Percentiles rank a stretch among this genome's conserved stretches.
phyloP scores from a whole-genome alignment of 1,284 basidiomycete species.

The Leccinum variabile region DNA sequence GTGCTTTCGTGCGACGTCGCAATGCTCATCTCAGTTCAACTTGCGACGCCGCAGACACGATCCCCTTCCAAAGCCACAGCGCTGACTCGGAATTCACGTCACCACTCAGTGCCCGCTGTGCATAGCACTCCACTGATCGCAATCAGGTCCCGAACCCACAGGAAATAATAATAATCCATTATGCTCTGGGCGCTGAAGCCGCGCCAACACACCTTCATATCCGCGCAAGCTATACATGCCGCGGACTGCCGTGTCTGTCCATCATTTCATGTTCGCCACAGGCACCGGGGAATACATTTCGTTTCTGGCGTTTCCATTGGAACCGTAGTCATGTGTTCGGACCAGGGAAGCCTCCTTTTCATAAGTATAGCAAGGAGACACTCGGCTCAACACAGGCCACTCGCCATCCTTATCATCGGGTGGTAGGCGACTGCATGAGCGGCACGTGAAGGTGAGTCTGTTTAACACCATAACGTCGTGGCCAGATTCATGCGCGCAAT shows the following conservation, averaged over 20 bases:
- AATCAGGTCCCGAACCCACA: constrained; percentile 10
- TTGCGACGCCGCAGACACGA: background rate
- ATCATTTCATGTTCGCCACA: constrained; percentile 32
- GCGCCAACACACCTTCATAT: constrained; percentile 28
- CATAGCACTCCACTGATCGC: constrained; percentile 16
- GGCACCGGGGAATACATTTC: constrained; percentile 31
- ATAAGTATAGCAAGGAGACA: background rate
- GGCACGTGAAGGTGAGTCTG: constrained; percentile 3
- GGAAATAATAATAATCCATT: constrained; percentile 6
- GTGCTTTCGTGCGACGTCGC: background rate
- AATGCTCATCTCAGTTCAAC: background rate
- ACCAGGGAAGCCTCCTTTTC: background rate
- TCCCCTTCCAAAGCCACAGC: background rate
- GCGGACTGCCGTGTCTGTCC: constrained; percentile 28
- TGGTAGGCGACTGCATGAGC: background rate
- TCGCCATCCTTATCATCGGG: background rate
- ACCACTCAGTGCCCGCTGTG: background rate
- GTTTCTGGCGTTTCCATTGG: constrained; percentile 30
- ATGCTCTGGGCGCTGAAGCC: constrained; percentile 16
- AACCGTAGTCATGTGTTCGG: constrained; percentile 22
- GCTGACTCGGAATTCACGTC: background rate
- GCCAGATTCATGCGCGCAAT: constrained; percentile 3
- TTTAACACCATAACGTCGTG: background rate
- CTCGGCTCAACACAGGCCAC: background rate
- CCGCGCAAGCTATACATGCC: constrained; percentile 27